Evolutionary conservation across 2,329 filamentous ascomycete genomes (phyloP).

Genomic region (Dryadomyces sulphureus): DNA sequence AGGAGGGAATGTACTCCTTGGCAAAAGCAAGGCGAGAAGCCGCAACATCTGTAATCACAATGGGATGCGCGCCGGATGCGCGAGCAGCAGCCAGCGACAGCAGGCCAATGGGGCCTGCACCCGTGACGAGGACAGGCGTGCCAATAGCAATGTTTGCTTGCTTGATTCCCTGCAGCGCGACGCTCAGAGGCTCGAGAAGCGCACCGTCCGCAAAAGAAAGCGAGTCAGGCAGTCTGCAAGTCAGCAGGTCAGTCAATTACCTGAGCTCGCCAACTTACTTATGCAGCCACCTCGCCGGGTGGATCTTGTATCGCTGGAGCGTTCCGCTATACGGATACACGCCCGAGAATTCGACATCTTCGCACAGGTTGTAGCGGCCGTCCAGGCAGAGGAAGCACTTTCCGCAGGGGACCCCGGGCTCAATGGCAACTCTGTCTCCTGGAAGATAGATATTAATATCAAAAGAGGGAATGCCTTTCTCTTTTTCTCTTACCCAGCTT

Average conservation of each 20-base stretch:
- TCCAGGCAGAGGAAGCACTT: slow-evolving; percentile 42
- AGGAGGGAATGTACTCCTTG: slow-evolving; percentile 38
- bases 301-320: slow-evolving; percentile 45
- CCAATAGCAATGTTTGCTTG: slow-evolving; percentile 38
- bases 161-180: slow-evolving; percentile 46
- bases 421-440: slow-evolving; percentile 52
- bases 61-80: slow-evolving; percentile 46
- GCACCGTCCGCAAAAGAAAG: slow-evolving; percentile 44
- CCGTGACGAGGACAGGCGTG: slow-evolving; percentile 39
- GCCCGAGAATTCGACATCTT: slow-evolving; percentile 44
- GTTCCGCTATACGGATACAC: slow-evolving; percentile 47
- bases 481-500: no score
- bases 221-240: slow-evolving; percentile 36
- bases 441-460: no score
- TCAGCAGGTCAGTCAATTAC: no score
- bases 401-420: slow-evolving; percentile 50
- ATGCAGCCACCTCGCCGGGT: slow-evolving; percentile 45
- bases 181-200: slow-evolving; percentile 48
- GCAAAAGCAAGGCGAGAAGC: slow-evolving; percentile 40
- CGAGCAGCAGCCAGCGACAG: slow-evolving; percentile 40
- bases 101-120: slow-evolving; percentile 49
- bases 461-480: no score
- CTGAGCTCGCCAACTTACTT: slow-evolving; percentile 24
- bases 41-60: slow-evolving; percentile 51
- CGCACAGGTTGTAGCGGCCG: slow-evolving; percentile 50